phyloP scores from a whole-genome alignment of 2,329 filamentous ascomycete genomes.

The Podosphaera aphanis region DNA sequence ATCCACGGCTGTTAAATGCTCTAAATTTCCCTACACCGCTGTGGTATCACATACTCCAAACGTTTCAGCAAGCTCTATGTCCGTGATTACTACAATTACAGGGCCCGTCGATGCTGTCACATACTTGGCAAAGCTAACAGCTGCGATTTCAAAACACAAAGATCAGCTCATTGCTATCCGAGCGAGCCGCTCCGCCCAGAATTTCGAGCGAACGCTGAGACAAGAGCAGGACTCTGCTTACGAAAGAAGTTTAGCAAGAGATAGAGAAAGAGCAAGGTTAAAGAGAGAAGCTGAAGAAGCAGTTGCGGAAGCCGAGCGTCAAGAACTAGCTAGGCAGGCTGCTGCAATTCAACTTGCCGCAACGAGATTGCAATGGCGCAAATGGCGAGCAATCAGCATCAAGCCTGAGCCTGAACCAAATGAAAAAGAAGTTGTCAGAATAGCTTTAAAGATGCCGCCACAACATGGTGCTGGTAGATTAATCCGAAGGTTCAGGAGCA shows the following conservation, averaged over 20 bases:
- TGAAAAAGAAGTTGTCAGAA: constrained; percentile 47
- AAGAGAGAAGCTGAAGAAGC: constrained; percentile 52
- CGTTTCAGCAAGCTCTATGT: constrained; percentile 70
- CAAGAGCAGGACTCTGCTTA: constrained; percentile 83
- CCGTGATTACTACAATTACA: constrained; percentile 55
- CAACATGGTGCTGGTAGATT: constrained; percentile 39
- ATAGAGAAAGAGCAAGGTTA: constrained; percentile 61
- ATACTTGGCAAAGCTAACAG: constrained; percentile 54
- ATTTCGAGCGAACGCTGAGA: constrained; percentile 59
- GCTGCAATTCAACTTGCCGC: constrained; percentile 29
- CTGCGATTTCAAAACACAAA: constrained; percentile 52
- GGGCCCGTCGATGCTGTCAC: constrained; percentile 46
- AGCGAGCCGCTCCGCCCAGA: constrained; percentile 55
- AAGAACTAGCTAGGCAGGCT: constrained; percentile 34
- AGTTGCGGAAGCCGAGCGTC: constrained; percentile 42
- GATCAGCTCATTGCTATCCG: constrained; percentile 51
- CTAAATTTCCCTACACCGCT: constrained; percentile 77
- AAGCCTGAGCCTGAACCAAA: constrained; percentile 40
- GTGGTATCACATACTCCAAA: constrained; percentile 72
- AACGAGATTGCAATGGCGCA: constrained; percentile 42
- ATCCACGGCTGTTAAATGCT: constrained; percentile 63
- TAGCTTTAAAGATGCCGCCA: constrained; percentile 40
- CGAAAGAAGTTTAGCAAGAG: constrained; percentile 68
- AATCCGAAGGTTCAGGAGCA: constrained; percentile 46
- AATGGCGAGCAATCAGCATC: constrained; percentile 52